Evolutionary conservation across 768 basidiomycete species (phyloP), one percentile per base, ranked within the genome.

Genomic region (Floccularia luteovirens): DNA sequence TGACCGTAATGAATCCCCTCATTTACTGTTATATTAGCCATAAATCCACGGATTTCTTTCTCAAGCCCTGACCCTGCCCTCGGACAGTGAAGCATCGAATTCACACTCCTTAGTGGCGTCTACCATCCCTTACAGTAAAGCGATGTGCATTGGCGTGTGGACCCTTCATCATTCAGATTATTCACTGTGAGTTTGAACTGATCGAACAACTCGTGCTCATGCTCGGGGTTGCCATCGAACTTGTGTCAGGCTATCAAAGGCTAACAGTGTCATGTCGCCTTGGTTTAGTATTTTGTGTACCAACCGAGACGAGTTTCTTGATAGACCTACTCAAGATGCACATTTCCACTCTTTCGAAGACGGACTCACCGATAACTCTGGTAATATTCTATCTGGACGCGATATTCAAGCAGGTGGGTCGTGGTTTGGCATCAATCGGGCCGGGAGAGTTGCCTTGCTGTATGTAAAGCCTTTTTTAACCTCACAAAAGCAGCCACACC

Each of bases 121-220:
- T 33, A 23, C 31, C 28, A 20, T 44, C 31, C 42, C 42, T 41
- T 20, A 33, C 34, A 41, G 42, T 43, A 34, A 25, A 40, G 44
- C 50, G 32, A 90, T 90, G 88, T 90, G 88, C 56, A 74, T 90
- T 47, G 83, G 70, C 24, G 71, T 87, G 52, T 90, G 82, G 77
- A 73, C 83, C 39, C 67, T 89, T 2, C 75, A 84, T 36, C 80
- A 85, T 52, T 77, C 79, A 20, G 76, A 80, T 33, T 90, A 88
- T 54, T 77, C 86, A 7, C 70, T 90, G 88, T 89, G 60, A 63
- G 80, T 68, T 36, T 49, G 36, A 39, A 22, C 14, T 21, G 33
- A 47, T 48, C 48, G 25, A 45, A 38, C n/a, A 36, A 32, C 36
- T 42, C n/a, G n/a, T n/a, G n/a, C n/a, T 20, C 35, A 41, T 38